Evolutionary conservation across 1,284 basidiomycete species (phyloP).

Genomic region (Erythrobasidium hasegawianum): DNA sequence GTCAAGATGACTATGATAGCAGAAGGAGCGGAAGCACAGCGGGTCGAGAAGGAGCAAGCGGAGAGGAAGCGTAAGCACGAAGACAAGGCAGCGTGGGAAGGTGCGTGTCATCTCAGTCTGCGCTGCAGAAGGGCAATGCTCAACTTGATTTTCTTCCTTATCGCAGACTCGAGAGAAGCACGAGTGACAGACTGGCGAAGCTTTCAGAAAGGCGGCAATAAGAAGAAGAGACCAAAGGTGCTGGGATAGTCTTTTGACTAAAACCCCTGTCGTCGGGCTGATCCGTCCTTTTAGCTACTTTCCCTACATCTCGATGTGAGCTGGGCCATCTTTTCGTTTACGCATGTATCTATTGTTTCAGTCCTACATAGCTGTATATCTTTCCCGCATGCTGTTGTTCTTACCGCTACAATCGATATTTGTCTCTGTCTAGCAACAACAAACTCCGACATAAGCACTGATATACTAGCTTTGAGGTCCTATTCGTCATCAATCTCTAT

Average conservation of each 20-base stretch:
- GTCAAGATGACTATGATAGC: slow-evolving; percentile 55
- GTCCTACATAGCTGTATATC: too few relatives aligned
- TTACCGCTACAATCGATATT: too few relatives aligned
- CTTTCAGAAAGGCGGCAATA: slow-evolving; percentile 49
- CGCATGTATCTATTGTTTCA: too few relatives aligned
- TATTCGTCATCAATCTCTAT: background rate
- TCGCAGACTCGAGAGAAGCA: slow-evolving; percentile 41
- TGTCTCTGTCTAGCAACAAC: too few relatives aligned
- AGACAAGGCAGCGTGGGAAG: slow-evolving; percentile 55
- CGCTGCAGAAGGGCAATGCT: background rate
- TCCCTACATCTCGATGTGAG: background rate
- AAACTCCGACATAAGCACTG: too few relatives aligned
- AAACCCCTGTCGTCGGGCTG: slow-evolving; percentile 9
- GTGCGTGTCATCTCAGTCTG: slow-evolving; percentile 43
- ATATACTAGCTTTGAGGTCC: background rate
- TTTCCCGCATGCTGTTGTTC: too few relatives aligned
- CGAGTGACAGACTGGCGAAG: slow-evolving; percentile 43
- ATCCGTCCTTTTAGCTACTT: slow-evolving; percentile 14
- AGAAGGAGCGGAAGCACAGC: slow-evolving; percentile 56
- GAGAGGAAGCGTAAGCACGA: slow-evolving; percentile 53
- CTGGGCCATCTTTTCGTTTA: too few relatives aligned
- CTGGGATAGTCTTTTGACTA: slow-evolving; percentile 13
- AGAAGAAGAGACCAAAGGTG: slow-evolving; percentile 62
- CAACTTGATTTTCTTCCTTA: background rate
- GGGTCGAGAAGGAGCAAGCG: slow-evolving; percentile 52